A percentile compares a stretch with the other conserved stretches of the same genome.
Conservation (phyloP, 805 yeast genomes). For the Candida silvatica region DNA sequence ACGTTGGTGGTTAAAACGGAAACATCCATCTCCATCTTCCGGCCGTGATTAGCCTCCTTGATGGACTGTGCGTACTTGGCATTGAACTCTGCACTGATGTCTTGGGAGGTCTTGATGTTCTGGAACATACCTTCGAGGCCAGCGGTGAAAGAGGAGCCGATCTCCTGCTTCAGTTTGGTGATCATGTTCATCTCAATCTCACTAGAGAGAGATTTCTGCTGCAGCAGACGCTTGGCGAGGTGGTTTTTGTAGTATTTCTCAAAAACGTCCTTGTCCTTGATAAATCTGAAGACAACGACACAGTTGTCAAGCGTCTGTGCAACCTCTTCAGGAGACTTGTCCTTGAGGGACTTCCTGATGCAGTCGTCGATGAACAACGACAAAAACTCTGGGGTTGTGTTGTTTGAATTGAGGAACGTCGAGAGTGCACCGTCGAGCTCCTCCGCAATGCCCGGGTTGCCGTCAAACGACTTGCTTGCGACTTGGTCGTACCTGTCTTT, state of each 20-base stretch:
- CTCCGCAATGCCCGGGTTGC: conserved; percentile 40
- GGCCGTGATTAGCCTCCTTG: conserved; percentile 16
- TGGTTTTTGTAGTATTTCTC: conserved; percentile 81
- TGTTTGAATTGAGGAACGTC: conserved; percentile 46
- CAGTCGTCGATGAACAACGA: conserved; percentile 52
- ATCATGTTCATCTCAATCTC: conserved; percentile 68
- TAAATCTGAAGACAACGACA: conserved; percentile 53
- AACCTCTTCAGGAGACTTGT: conserved; percentile 35
- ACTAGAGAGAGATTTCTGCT: conserved; percentile 33
- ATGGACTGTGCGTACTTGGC: conserved; percentile 7
- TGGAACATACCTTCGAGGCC: conserved; percentile 82
- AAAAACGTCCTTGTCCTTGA: conserved; percentile 79
- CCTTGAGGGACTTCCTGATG: conserved; percentile 40
- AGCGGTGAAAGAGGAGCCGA: conserved; percentile 72
- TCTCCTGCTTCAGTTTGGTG: conserved; percentile 59
- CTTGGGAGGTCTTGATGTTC: conserved; percentile 59
- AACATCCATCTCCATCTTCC: conserved; percentile 34
- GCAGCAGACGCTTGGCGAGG: conserved; percentile 68
- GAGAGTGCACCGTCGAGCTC: conserved; percentile 54
- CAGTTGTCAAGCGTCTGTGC: conserved; percentile 44
- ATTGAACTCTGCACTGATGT: conserved; percentile 33
- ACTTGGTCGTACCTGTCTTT: conserved; percentile 44
- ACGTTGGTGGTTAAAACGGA: conserved; percentile 51
- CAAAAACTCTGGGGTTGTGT: conserved; percentile 42
- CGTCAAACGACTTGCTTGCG: conserved; percentile 37